These are phyloP conservation scores for Botrytis fragariae DNA, from an alignment of 2,329 filamentous ascomycete species.

Conservation along the genomic window DNA sequence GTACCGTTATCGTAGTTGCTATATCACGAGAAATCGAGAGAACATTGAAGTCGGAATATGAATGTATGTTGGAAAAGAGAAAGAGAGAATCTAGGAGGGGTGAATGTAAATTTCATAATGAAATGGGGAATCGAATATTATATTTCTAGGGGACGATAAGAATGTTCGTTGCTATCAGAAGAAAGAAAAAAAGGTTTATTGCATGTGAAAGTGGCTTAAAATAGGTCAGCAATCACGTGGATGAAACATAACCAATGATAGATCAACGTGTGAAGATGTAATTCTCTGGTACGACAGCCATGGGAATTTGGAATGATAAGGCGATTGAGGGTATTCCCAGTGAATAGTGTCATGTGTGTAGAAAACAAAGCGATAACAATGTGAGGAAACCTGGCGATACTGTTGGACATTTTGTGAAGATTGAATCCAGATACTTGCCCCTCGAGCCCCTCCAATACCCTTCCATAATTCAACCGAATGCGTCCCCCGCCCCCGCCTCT, in stretches of 20 bases:
- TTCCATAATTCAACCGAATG: background rate
- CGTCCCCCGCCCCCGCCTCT: background rate
- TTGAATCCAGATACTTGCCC: background rate
- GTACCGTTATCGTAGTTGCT: background rate
- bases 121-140: slow-evolving; percentile 1
- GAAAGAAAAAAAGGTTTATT: background rate
- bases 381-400: background rate
- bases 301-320: background rate
- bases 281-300: background rate
- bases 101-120: background rate
- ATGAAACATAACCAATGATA: slow-evolving; percentile 10
- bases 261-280: background rate
- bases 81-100: too few species aligned
- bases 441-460: background rate
- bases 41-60: background rate
- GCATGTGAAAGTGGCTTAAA: slow-evolving; percentile 3
- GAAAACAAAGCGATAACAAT: background rate
- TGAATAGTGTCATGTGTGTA: background rate
- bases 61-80: background rate
- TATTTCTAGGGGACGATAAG: slow-evolving; percentile 5
- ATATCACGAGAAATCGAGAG: background rate
- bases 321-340: too few species aligned
- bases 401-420: background rate
- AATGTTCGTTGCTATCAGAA: slow-evolving; percentile 8
- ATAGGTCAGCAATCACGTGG: background rate